Base-by-base conservation (phyloP, 164 flowering plant species). In the Annona squamosa region DNA sequence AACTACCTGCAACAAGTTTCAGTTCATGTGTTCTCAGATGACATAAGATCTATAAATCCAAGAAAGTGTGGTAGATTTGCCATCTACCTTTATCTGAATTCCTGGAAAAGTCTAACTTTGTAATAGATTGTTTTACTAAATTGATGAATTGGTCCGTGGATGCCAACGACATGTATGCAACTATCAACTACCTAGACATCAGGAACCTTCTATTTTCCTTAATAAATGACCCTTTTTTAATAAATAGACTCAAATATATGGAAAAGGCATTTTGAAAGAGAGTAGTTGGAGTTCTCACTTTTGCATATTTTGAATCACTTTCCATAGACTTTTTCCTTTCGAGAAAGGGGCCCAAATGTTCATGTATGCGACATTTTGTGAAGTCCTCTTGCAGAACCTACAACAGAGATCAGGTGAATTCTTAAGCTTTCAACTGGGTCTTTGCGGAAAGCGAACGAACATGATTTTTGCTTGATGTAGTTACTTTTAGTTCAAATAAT, bases 321-420 rank as follows among this genome's bases (percentile, higher is more conserved):
- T 63, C 73, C 16, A n/a, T 62, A 46, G 82, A 76, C n/a, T 64
- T 73, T 44, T 46, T 74, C 65, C 77, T 81, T 71, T 78, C 78
- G 75, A 90, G 68, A 73, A 90, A 63, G 18, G 90, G 73, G 5
- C 67, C 48, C 81, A 92, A 73, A 80, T 88, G 95, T 62, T 91
- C 82, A 73, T 79, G 87, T 67, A 93, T 80, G 74, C 89, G 85
- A 72, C 97, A 93, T 78, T 86, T 88, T 76, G 91, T 86, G 79
- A 96, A 87, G 80, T 96, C 97, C 79, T 96, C 97, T 79, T 85
- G 82, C 82, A 96, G 72, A 80, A 96, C 93, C 98, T 96, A 77
- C 37, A 26, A 26, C 85, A 84, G 3, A 17, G 42, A 3, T 13
- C 71, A 68, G 12, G 42, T 66, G 45, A 56, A 26, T 63, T 46